These are phyloP conservation scores for Tolypocladium amazonense DNA, from an alignment of 2,329 filamentous ascomycete genomes.

Conservation along the genomic window DNA sequence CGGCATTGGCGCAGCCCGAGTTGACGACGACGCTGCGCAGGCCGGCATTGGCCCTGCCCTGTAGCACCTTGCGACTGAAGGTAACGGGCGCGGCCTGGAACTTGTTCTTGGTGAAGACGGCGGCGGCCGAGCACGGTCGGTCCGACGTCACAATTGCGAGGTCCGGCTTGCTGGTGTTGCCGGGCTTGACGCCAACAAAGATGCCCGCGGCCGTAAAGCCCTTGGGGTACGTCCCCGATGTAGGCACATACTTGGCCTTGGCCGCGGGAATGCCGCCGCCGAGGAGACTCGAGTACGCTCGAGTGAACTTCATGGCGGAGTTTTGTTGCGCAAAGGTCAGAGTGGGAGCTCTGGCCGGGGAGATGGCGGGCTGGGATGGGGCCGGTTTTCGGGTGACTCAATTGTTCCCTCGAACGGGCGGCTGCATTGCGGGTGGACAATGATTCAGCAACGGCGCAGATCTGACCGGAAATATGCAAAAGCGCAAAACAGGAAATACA, in stretches of 20 bases:
- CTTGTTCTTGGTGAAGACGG: conserved; percentile 95
- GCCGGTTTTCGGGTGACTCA: background rate
- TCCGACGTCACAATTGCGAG: conserved; percentile 83
- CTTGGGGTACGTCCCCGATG: conserved; percentile 74
- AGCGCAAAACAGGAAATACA: background rate
- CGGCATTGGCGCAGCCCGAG: conserved; percentile 93
- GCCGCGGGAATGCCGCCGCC: conserved; percentile 50
- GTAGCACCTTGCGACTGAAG: conserved; percentile 64
- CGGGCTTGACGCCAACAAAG: conserved; percentile 86
- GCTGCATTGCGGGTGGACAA: background rate
- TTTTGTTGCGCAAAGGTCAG: background rate
- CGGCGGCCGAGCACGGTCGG: conserved; percentile 72
- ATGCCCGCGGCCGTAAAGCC: conserved; percentile 82
- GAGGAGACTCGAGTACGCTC: conserved; percentile 20
- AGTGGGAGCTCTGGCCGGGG: background rate
- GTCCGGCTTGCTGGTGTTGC: conserved; percentile 85
- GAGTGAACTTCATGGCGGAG: conserved; percentile 21
- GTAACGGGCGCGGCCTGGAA: conserved; percentile 95
- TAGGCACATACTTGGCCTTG: conserved; percentile 87
- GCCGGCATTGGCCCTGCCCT: conserved; percentile 53
- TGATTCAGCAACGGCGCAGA: background rate
- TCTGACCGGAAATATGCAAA: background rate
- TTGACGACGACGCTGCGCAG: conserved; percentile 83
- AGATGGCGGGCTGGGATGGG: background rate
- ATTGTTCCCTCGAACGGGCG: background rate